A percentile compares a stretch with the other conserved stretches of the same genome.
Conservation (phyloP, 768 basidiomycete genomes). For the Mycena kentingensis region DNA sequence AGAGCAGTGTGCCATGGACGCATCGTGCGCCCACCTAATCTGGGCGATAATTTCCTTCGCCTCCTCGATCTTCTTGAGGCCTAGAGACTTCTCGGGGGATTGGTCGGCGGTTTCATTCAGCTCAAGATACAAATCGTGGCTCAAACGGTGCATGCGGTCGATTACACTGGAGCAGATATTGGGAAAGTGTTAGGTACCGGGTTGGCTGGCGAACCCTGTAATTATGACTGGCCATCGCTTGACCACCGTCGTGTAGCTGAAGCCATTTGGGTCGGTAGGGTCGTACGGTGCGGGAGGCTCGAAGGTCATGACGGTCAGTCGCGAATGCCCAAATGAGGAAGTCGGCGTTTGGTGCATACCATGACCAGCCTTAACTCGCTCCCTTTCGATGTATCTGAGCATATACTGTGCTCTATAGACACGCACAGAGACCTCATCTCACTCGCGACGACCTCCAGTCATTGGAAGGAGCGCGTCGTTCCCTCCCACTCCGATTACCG, state of each 20-base stretch:
- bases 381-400: constrained; percentile 15
- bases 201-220: constrained; percentile 43
- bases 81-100: constrained; percentile 27
- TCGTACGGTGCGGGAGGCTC: constrained; percentile 70
- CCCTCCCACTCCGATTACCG: constrained; percentile 31
- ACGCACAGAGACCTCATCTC: constrained; percentile 13
- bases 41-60: constrained; percentile 76
- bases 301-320: constrained; percentile 31
- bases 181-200: background rate
- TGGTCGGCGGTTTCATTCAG: constrained; percentile 22
- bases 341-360: too few relatives aligned
- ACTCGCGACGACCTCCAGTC: constrained; percentile 8
- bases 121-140: constrained; percentile 55
- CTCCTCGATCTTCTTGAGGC: constrained; percentile 62
- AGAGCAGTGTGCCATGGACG: background rate
- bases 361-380: too few relatives aligned
- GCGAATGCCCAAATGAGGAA: too few relatives aligned
- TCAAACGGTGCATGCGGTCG: constrained; percentile 70
- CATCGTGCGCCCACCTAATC: constrained; percentile 46
- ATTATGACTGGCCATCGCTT: constrained; percentile 86
- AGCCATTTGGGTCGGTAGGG: constrained; percentile 69
- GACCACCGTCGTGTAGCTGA: constrained; percentile 79
- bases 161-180: constrained; percentile 46
- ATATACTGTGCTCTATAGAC: constrained; percentile 4
- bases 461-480: constrained; percentile 23